phyloP scores from a whole-genome alignment of 768 basidiomycete species.

The Tulasnella sp. region DNA sequence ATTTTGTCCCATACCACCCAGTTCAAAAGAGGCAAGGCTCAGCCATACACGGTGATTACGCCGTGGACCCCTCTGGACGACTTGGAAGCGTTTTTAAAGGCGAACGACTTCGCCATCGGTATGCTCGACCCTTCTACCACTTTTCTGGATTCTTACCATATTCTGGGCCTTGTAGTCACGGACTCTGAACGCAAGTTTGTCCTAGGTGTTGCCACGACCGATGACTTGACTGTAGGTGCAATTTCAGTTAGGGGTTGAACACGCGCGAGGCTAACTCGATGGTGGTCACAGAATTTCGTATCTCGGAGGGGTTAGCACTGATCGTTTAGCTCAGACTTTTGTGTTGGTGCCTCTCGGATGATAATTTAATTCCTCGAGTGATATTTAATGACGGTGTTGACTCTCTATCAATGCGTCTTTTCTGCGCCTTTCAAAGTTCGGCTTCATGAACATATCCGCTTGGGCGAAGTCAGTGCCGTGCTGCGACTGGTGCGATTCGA shows the following conservation, averaged over 20 bases:
- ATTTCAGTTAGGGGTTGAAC: not conserved
- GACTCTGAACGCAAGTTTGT: slow-evolving; percentile 77
- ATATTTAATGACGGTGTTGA: not conserved
- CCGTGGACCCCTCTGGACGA: slow-evolving; percentile 71
- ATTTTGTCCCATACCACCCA: slow-evolving; percentile 62
- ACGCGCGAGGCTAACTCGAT: not conserved
- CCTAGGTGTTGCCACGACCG: slow-evolving; percentile 65
- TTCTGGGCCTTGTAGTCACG: slow-evolving; percentile 51
- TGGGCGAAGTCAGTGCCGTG: not conserved
- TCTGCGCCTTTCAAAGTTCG: not conserved
- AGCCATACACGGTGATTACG: slow-evolving; percentile 73
- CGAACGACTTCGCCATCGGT: slow-evolving; percentile 74
- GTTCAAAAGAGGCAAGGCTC: slow-evolving; percentile 53
- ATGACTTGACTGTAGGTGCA: slow-evolving; percentile 51
- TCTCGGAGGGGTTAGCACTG: not conserved
- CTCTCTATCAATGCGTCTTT: not conserved
- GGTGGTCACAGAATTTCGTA: not conserved
- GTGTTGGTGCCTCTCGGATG: not conserved
- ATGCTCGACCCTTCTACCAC: slow-evolving; percentile 21
- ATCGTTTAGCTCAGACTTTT: not conserved
- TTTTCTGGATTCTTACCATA: not conserved
- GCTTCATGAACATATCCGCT: not conserved
- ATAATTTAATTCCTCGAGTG: not conserved
- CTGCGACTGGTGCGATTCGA: not conserved
- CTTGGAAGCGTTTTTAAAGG: slow-evolving; percentile 67